Percentiles rank a stretch among this genome's conserved stretches.
These are phyloP conservation scores for Beta lomatogona DNA, from an alignment of 179 eudicot genomes.

Conservation along the genomic window DNA sequence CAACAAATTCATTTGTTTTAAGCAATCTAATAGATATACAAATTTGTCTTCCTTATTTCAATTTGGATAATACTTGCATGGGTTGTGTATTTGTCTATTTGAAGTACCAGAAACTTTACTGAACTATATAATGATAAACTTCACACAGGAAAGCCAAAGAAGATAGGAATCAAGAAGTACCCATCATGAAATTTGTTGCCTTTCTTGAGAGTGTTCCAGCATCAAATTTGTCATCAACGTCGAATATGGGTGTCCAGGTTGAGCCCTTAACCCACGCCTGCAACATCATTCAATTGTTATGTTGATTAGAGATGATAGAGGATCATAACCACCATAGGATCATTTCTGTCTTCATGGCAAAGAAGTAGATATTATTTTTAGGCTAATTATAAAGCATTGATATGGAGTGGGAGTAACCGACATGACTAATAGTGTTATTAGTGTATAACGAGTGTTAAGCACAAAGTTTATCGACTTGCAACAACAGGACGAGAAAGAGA, in stretches of 20 bases:
- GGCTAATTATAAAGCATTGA: background rate
- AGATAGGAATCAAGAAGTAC: conserved; percentile 39
- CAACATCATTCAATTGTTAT: conserved; percentile 14
- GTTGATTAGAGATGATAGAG: background rate
- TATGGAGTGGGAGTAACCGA: background rate
- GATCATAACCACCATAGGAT: background rate
- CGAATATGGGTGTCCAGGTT: conserved; percentile 86
- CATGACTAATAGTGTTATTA: background rate
- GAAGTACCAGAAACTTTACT: background rate
- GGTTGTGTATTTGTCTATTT: background rate
- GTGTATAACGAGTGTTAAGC: background rate
- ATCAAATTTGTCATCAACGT: conserved; percentile 60
- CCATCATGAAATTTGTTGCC: conserved; percentile 79
- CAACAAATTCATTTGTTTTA: background rate
- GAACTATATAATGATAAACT: background rate
- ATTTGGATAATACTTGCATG: background rate
- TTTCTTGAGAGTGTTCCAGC: conserved; percentile 65
- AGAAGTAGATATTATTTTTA: background rate
- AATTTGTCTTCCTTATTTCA: background rate
- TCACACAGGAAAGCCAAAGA: background rate
- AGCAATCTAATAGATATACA: background rate
- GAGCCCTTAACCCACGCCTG: conserved; percentile 98
- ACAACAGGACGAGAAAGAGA: background rate
- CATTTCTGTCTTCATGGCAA: background rate
- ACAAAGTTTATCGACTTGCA: background rate